Percentiles rank a stretch among this genome's conserved stretches.
Conservation (phyloP, 352 stramenopile genomes). For the Globisporangium emineosum region DNA sequence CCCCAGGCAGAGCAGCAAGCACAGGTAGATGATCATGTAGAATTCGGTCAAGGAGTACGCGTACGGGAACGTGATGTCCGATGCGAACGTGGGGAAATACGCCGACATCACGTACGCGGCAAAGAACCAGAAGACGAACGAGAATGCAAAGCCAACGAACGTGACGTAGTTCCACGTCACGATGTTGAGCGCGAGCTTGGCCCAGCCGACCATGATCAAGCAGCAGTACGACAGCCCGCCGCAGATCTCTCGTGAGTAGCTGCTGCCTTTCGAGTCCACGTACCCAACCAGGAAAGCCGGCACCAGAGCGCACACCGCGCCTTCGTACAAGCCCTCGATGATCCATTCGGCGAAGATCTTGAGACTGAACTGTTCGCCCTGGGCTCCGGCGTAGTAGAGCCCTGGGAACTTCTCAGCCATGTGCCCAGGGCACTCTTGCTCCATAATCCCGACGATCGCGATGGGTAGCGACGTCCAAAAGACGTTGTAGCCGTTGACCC, state of each 20-base stretch:
- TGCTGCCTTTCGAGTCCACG: slow-evolving; percentile 58
- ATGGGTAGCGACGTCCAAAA: slow-evolving; percentile 95
- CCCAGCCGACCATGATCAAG: slow-evolving; percentile 76
- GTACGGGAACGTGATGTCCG: slow-evolving; percentile 78
- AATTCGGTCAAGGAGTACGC: slow-evolving; percentile 71
- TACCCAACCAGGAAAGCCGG: slow-evolving; percentile 55
- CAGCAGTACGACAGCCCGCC: slow-evolving; percentile 76
- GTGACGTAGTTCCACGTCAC: slow-evolving; percentile 79
- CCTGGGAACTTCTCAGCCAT: slow-evolving; percentile 78
- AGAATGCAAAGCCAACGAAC: slow-evolving; percentile 46
- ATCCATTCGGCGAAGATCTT: slow-evolving; percentile 83
- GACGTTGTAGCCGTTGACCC: slow-evolving; percentile 96
- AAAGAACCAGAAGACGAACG: slow-evolving; percentile 76
- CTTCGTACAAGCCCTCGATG: slow-evolving; percentile 75
- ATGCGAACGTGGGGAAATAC: slow-evolving; percentile 48
- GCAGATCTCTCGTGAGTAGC: slow-evolving; percentile 65
- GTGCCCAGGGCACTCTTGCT: slow-evolving; percentile 72
- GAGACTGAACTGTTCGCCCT: slow-evolving; percentile 81
- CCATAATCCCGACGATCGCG: slow-evolving; percentile 64
- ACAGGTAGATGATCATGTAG: slow-evolving; percentile 73
- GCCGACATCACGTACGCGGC: slow-evolving; percentile 61
- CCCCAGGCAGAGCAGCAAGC: slow-evolving; percentile 64
- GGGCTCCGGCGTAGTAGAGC: slow-evolving; percentile 75
- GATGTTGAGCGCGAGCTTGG: slow-evolving; percentile 82
- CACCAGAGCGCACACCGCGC: slow-evolving; percentile 61